Percentiles rank a stretch among this genome's conserved stretches.
Conservation (phyloP, 108 stramenopile species). For the Aurantiochytrium sp. region DNA sequence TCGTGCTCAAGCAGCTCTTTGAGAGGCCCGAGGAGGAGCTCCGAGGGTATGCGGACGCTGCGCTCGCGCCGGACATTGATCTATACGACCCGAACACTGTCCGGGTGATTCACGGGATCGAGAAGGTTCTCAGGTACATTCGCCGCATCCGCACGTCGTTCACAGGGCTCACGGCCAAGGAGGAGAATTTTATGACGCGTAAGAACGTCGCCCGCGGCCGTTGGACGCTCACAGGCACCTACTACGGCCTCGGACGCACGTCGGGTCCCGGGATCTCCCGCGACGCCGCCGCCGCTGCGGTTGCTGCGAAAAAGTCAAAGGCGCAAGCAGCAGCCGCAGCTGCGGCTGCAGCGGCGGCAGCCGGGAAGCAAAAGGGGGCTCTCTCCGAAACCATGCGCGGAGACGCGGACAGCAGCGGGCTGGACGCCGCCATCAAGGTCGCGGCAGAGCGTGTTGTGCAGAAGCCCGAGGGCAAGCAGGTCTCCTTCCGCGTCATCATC, state of each 20-base stretch:
- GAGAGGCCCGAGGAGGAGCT: background rate
- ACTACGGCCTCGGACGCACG: background rate
- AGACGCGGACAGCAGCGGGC: background rate
- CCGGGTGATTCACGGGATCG: constrained; percentile 7
- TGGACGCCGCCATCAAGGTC: background rate
- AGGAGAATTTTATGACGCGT: constrained; percentile 28
- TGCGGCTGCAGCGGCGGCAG: too few species aligned
- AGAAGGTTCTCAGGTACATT: constrained; percentile 2
- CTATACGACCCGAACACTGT: constrained; percentile 2
- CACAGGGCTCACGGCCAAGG: constrained; percentile 10
- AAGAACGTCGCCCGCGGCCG: constrained; percentile 11
- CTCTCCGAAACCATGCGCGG: background rate
- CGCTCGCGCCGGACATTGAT: background rate
- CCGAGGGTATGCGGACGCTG: background rate
- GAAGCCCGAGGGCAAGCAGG: constrained; percentile 5
- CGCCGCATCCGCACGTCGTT: constrained; percentile 11
- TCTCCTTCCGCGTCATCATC: background rate
- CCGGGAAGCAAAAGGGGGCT: too few species aligned
- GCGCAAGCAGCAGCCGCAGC: too few species aligned
- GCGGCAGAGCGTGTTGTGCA: background rate
- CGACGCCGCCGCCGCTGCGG: too few species aligned
- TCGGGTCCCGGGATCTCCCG: background rate
- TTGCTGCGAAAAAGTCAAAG: too few species aligned
- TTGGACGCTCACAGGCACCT: constrained; percentile 5
- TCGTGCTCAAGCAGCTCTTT: constrained; percentile 1